Percentiles rank a stretch among this genome's conserved stretches.
Evolutionary conservation across 257 asterid species (phyloP).

Genomic region (Nicotiana tomentosiformis): DNA sequence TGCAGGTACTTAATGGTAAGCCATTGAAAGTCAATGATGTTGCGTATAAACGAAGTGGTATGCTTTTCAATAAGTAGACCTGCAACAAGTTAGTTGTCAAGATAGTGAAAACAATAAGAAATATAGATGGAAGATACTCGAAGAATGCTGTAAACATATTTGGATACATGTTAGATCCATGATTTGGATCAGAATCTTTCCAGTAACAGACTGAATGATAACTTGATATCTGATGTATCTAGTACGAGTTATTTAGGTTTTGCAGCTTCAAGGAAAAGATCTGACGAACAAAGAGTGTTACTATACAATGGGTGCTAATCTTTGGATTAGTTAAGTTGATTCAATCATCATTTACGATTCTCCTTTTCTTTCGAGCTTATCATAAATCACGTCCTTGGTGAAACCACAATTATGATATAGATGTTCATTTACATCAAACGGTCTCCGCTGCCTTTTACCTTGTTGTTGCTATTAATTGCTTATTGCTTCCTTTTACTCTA

Average conservation of each 20-base stretch:
- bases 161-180: background rate
- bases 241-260: background rate
- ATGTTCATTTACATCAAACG: background rate
- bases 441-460: too few relatives aligned
- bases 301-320: background rate
- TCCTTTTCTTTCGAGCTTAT: background rate
- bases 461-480: too few relatives aligned
- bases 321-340: background rate
- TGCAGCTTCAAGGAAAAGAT: background rate
- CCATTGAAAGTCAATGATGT: constrained; percentile 49
- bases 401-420: background rate
- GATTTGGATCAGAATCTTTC: background rate
- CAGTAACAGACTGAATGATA: background rate
- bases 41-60: constrained; percentile 65
- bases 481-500: too few relatives aligned
- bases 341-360: background rate
- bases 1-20: constrained; percentile 44
- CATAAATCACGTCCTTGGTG: background rate
- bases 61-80: constrained; percentile 62
- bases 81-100: constrained; percentile 17
- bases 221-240: background rate
- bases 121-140: background rate
- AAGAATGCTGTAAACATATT: background rate
- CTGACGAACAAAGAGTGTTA: background rate
- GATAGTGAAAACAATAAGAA: background rate